These are phyloP conservation scores for Ogataea trehalophila DNA, from an alignment of 805 yeast species.

Conservation along the genomic window DNA sequence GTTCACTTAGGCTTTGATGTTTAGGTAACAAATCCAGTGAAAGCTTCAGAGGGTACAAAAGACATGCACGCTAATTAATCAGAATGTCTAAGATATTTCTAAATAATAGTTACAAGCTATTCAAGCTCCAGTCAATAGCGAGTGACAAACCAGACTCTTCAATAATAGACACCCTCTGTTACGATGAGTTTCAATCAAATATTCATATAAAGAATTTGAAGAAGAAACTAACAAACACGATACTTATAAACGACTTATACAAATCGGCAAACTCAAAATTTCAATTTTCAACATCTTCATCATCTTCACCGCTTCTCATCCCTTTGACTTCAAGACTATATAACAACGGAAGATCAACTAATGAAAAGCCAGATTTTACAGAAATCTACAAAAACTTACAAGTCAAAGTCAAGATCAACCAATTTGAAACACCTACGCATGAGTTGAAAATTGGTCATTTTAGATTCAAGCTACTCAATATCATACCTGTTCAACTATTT, in stretches of 20 bases:
- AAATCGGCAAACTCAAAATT: constrained; percentile 2
- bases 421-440: constrained; percentile 6
- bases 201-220: constrained; percentile 11
- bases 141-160: constrained; percentile 9
- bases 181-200: constrained; percentile 19
- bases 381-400: constrained; percentile 20
- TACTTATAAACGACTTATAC: constrained; percentile 21
- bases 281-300: neutral
- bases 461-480: constrained; percentile 24
- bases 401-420: constrained; percentile 21
- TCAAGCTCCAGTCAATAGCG: constrained; percentile 10
- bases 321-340: constrained; percentile 21
- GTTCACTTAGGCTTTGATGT: too few relatives aligned
- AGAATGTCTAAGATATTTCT: constrained; percentile 28
- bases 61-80: too few relatives aligned
- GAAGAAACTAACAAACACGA: constrained; percentile 18
- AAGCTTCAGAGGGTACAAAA: too few relatives aligned
- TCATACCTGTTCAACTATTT: constrained; percentile 25
- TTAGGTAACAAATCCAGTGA: too few relatives aligned
- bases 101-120: constrained; percentile 20
- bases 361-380: constrained; percentile 19
- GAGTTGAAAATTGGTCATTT: constrained; percentile 23
- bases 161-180: constrained; percentile 23
- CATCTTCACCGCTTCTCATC: constrained; percentile 11
- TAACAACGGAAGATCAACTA: constrained; percentile 16